These are phyloP conservation scores for Thielaviopsis ethacetica DNA, from an alignment of 2,329 filamentous ascomycete species.

Conservation along the genomic window DNA sequence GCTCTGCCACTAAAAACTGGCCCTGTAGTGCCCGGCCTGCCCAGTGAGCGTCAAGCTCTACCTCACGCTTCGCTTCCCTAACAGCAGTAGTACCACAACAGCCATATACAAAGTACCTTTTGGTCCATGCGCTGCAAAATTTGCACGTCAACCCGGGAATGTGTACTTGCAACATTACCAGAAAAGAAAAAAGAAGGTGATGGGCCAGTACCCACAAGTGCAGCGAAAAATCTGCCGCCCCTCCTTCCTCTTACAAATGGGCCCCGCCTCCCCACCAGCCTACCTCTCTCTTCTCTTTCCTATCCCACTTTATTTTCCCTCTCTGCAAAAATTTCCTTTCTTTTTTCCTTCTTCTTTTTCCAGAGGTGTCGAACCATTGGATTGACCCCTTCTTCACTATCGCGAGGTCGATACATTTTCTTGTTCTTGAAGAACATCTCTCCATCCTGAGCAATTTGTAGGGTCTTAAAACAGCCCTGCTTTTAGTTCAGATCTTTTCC, in stretches of 20 bases:
- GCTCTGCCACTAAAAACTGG: too few species aligned
- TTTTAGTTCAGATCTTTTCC: constrained; percentile 20
- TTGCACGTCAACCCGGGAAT: too few species aligned
- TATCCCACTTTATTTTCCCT: constrained; percentile 8
- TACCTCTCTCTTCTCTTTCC: not conserved
- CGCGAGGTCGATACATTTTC: constrained; percentile 6
- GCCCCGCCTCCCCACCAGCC: constrained; percentile 8
- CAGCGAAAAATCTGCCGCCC: constrained; percentile 10
- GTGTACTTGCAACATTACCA: too few species aligned
- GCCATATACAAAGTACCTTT: too few species aligned
- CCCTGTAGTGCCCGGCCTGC: too few species aligned
- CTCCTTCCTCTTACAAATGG: constrained; percentile 10
- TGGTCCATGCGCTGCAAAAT: too few species aligned
- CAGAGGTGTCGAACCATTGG: constrained; percentile 11
- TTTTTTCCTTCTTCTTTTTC: constrained; percentile 9
- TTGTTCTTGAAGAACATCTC: constrained; percentile 6
- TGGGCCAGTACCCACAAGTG: not conserved
- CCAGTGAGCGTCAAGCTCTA: too few species aligned
- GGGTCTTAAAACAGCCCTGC: constrained; percentile 26
- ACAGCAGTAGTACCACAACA: too few species aligned
- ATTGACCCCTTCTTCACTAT: constrained; percentile 10
- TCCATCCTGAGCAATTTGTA: constrained; percentile 12
- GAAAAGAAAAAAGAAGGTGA: too few species aligned
- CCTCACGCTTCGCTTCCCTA: too few species aligned
- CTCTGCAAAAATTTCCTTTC: constrained; percentile 3